A percentile compares a stretch with the other conserved stretches of the same genome.
These are phyloP conservation scores for Boletellus ananiceps DNA, from an alignment of 768 basidiomycete species.

Conservation along the genomic window DNA sequence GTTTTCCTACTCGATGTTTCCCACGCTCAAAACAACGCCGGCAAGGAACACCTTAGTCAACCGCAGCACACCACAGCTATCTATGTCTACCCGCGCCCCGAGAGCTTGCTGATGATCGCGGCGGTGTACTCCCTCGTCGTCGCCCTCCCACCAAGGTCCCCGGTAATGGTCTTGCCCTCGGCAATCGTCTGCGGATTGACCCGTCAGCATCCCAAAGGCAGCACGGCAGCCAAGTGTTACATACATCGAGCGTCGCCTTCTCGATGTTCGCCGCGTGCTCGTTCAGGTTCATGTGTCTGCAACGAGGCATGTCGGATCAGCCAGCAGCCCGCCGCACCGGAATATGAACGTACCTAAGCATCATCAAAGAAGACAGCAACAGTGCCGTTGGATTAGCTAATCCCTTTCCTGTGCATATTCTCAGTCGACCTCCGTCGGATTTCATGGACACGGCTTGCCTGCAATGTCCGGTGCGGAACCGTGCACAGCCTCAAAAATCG, in stretches of 20 bases:
- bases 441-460: constrained; percentile 40
- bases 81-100: constrained; percentile 25
- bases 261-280: constrained; percentile 87
- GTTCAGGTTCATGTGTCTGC: constrained; percentile 87
- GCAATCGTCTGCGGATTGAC: constrained; percentile 74
- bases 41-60: neutral
- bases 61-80: constrained; percentile 11
- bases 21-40: constrained; percentile 19
- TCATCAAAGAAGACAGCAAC: constrained; percentile 93
- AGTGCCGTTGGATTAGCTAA: constrained; percentile 99
- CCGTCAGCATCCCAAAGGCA: constrained; percentile 3
- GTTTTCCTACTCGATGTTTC: constrained; percentile 22
- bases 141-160: constrained; percentile 92
- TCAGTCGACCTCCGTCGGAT: neutral
- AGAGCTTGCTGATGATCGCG: constrained; percentile 77
- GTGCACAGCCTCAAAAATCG: constrained; percentile 99
- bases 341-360: constrained; percentile 69
- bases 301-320: constrained; percentile 24
- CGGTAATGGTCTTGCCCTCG: constrained; percentile 92
- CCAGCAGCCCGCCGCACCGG: constrained; percentile 5
- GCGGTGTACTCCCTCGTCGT: constrained; percentile 85
- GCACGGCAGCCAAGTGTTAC: constrained; percentile 26
- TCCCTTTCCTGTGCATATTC: constrained; percentile 59
- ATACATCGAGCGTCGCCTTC: constrained; percentile 81
- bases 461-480: constrained; percentile 99